Evolutionary conservation across 108 stramenopile genomes (phyloP), one percentile per base, ranked within the genome.

Genomic region (Cyclotella baltica): DNA sequence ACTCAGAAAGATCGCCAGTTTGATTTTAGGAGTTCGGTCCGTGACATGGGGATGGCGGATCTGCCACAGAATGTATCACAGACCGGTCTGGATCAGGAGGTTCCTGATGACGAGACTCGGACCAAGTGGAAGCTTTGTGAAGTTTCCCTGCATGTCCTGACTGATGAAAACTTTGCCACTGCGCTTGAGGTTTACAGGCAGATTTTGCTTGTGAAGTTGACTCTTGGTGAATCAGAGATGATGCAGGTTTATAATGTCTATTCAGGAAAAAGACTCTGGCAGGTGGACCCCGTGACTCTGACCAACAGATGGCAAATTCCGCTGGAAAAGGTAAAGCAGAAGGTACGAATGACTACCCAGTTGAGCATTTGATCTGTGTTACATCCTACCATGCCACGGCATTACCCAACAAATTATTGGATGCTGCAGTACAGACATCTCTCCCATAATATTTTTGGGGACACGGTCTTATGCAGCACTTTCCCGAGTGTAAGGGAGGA

Each of bases 391-490:
- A 43, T 71, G 5, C 10, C 62, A 20, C 70, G 63, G 36, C 58
- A 76, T 0, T 72, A 59, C 23, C 40, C 53, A 22, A 64, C 69
- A 15, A 74, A 57, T 30, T 51, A 35, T 27, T 23, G 46, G 23
- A 53, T 76, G 30, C 69, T 87, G 2, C 65, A 59, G 0, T 87
- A 80, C 53, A 67, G 59, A 18, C 55, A 67, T 4, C 59, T 83
- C 0, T 35, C 55, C 10, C 27, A 13, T 0, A 30, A 70, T 5
- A 9, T 80, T 67, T 87, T 58, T 62, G 38, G 40, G 1, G 82
- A 87, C 55, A 83, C 78, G 2, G 4, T 83, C 25, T 25, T 61
- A n/a, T 62, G 62, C 10, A 29, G n/a, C 9, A 43, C 11, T 0
- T n/a, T n/a, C 33, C 22, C 0, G 74, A 74, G 3, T 18, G 38